Conservation (phyloP, 2,329 filamentous ascomycete species). For the Colletotrichum godetiae region DNA sequence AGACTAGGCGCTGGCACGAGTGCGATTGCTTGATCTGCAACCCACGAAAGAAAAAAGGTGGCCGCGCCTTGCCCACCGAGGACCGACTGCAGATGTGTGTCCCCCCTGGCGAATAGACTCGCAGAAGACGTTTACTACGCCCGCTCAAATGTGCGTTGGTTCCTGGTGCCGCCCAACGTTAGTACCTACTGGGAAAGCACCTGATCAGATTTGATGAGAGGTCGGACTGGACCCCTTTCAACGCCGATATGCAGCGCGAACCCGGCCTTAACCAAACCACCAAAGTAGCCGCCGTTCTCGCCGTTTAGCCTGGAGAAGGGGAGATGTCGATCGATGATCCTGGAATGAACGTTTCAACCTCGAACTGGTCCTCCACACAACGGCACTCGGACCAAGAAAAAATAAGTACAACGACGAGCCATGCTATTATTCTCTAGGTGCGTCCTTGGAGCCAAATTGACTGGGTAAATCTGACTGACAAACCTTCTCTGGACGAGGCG, state of each 20-base stretch:
- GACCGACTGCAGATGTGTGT: background rate
- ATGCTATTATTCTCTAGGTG: background rate
- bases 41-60: background rate
- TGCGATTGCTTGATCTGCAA: slow-evolving; percentile 26
- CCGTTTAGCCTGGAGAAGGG: background rate
- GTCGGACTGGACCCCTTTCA: background rate
- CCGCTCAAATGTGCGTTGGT: background rate
- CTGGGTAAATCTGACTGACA: background rate
- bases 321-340: slow-evolving; percentile 31
- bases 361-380: slow-evolving; percentile 27
- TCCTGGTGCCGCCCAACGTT: background rate
- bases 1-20: slow-evolving; percentile 6
- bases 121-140: background rate
- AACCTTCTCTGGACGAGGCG: slow-evolving; percentile 26
- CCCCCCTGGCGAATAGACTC: slow-evolving; percentile 9
- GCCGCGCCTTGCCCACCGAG: background rate
- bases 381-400: slow-evolving; percentile 23
- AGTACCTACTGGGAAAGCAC: background rate
- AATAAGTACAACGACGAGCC: slow-evolving; percentile 5
- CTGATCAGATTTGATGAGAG: background rate
- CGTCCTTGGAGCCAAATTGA: slow-evolving; percentile 9
- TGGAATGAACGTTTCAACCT: slow-evolving; percentile 35
- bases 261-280: slow-evolving; percentile 1
- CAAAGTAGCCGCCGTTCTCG: background rate
- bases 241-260: background rate